These are phyloP conservation scores for Stenogyne calaminthoides DNA, from an alignment of 305 asterid species.

Conservation along the genomic window DNA sequence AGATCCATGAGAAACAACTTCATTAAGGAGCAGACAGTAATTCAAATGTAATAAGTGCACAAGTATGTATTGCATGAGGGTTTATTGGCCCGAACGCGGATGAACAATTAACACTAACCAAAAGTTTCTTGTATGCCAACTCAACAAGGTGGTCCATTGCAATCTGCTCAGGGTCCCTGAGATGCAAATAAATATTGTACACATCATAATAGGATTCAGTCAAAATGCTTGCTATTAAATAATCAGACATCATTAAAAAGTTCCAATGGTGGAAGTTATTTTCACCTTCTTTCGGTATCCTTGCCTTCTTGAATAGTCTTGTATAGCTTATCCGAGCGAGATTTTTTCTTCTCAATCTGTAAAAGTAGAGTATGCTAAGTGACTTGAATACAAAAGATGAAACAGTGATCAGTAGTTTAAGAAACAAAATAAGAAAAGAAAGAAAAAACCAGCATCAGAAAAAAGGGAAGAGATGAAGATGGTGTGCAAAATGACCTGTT, in stretches of 20 bases:
- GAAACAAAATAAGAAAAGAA: neutral
- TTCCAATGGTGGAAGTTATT: conserved; percentile 22
- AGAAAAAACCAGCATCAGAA: neutral
- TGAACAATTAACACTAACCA: conserved; percentile 59
- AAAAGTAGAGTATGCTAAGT: conserved; percentile 22
- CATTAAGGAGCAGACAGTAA: neutral
- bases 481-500: conserved; percentile 59
- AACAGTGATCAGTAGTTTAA: neutral
- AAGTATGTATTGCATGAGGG: conserved; percentile 7
- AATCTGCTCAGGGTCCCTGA: conserved; percentile 93
- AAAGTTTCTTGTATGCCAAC: conserved; percentile 84
- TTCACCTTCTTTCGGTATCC: conserved; percentile 59
- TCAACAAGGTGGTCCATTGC: conserved; percentile 89
- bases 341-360: conserved; percentile 73
- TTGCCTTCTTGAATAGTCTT: conserved; percentile 67
- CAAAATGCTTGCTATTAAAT: conserved; percentile 12
- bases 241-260: conserved; percentile 11
- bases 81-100: conserved; percentile 17
- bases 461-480: neutral
- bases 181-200: conserved; percentile 26
- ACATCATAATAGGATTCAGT: conserved; percentile 25
- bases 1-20: neutral
- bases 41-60: neutral
- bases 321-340: conserved; percentile 55
- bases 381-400: conserved; percentile 4